Evolutionary conservation across 306 rosid genomes (phyloP).

Genomic region (Cicer chorassanicum): DNA sequence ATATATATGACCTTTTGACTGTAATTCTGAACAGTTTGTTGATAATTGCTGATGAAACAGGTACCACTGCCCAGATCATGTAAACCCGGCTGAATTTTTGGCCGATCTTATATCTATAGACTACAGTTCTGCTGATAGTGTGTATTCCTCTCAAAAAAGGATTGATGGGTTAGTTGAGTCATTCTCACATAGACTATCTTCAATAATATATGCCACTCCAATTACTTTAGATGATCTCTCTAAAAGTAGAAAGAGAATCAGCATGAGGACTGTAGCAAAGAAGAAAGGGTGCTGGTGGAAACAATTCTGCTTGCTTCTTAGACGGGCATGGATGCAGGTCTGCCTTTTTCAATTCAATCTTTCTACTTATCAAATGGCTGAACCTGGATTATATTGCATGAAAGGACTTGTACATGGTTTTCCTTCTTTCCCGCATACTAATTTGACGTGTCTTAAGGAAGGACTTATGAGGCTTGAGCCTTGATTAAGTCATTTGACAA

Average conservation of each 20-base stretch:
- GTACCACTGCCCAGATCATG: conserved; percentile 83
- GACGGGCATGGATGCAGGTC: conserved; percentile 99
- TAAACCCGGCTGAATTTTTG: conserved; percentile 89
- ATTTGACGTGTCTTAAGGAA: conserved; percentile 32
- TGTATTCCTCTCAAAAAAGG: conserved; percentile 75
- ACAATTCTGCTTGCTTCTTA: conserved; percentile 85
- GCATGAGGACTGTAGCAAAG: conserved; percentile 53
- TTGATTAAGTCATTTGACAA: conserved; percentile 34
- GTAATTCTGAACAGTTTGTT: conserved; percentile 37
- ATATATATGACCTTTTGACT: conserved; percentile 28
- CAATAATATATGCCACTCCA: conserved; percentile 76
- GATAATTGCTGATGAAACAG: conserved; percentile 57
- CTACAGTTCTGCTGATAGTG: conserved; percentile 89
- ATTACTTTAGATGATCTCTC: conserved; percentile 57
- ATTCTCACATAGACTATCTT: conserved; percentile 63
- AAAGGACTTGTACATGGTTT: conserved; percentile 23
- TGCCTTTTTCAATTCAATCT: conserved; percentile 24
- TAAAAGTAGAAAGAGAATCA: conserved; percentile 46
- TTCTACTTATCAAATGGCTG: conserved; percentile 29
- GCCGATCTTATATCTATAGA: conserved; percentile 96
- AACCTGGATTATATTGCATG: conserved; percentile 31
- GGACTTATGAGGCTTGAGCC: conserved; percentile 23
- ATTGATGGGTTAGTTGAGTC: conserved; percentile 83
- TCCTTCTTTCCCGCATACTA: neutral
- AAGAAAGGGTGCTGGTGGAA: conserved; percentile 89